These are phyloP conservation scores for Zygosaccharomyces lentus DNA, from an alignment of 805 yeast genomes.

Conservation along the genomic window DNA sequence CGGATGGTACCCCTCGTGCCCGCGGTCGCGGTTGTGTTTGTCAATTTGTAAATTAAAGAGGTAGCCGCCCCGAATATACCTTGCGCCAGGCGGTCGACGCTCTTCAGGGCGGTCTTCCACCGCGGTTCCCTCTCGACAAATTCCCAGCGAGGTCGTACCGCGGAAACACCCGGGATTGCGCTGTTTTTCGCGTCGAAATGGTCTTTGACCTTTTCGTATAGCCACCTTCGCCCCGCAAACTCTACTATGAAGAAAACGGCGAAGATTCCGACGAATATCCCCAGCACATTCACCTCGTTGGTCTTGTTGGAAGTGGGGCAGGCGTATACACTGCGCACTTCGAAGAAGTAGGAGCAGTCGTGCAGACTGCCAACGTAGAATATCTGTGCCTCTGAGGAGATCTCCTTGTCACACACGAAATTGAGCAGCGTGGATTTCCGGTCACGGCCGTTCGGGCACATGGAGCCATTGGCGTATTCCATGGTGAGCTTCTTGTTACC, in stretches of 20 bases:
- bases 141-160: constrained; percentile 40
- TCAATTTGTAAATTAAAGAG: neutral
- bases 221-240: constrained; percentile 37
- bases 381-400: constrained; percentile 57
- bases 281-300: constrained; percentile 59
- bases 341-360: constrained; percentile 80
- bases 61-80: neutral
- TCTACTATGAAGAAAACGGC: constrained; percentile 38
- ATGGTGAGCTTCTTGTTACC: constrained; percentile 63
- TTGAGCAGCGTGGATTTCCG: constrained; percentile 63
- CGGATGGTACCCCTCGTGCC: constrained; percentile 13
- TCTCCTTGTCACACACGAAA: constrained; percentile 76
- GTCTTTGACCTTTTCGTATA: constrained; percentile 18
- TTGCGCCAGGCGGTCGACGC: neutral
- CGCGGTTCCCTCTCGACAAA: constrained; percentile 23
- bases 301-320: constrained; percentile 74
- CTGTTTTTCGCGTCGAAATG: constrained; percentile 22
- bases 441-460: constrained; percentile 51
- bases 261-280: constrained; percentile 58
- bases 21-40: neutral
- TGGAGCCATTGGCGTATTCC: constrained; percentile 66
- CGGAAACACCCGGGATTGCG: constrained; percentile 40
- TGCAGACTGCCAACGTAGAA: constrained; percentile 66
- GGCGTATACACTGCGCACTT: constrained; percentile 78
- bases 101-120: constrained; percentile 8